Evolutionary conservation across 1,139 yeast genomes (phyloP), one percentile per base, ranked within the genome.

Genomic region (Taphrina betulina): DNA sequence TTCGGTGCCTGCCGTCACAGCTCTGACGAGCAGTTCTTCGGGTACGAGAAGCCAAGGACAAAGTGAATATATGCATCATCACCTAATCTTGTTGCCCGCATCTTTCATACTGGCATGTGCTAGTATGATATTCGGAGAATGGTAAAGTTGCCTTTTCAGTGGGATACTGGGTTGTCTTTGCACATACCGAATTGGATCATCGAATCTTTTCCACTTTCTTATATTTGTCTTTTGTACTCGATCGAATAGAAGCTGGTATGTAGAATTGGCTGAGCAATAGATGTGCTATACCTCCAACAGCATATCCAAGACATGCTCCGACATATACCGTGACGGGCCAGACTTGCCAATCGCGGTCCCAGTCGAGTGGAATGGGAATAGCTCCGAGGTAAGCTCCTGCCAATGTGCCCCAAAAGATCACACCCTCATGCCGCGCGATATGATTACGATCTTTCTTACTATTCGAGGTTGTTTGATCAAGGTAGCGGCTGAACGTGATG

Each of bases 301-400:
- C 75, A 1, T 82, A 78, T 16, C 96, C 97, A 0, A 75, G 26
- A 65, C 87, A 88, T 0, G 81, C 83, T 1, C 97, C 97, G n/a
- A 79, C 75, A 23, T 90, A 72, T 52, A 90, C 77, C 1, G 97
- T 90, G 58, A 88, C 79, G n/a, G 98, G 98, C 95, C 96, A 92
- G 59, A 76, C 78, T 70, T 92, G 98, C 98, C 98, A 92, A 26
- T 85, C 89, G 63, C 97, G 76, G 68, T 92, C 98, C 98, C 98
- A 92, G 69, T 92, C 98, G 58, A 92, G 75, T 0, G 97, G 96
- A 59, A 92, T 89, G 1, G 95, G 97, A 38, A 87, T 72, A 3
- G 94, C 96, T 8, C 97, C 96, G 1, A 88, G 65, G 97, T 97
- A 92, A 7, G 94, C 81, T 1, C 96, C 95, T 5, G 84, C 64